These are phyloP conservation scores for Drechslerella stenobrocha DNA, from an alignment of 2,329 filamentous ascomycete genomes.

Conservation along the genomic window DNA sequence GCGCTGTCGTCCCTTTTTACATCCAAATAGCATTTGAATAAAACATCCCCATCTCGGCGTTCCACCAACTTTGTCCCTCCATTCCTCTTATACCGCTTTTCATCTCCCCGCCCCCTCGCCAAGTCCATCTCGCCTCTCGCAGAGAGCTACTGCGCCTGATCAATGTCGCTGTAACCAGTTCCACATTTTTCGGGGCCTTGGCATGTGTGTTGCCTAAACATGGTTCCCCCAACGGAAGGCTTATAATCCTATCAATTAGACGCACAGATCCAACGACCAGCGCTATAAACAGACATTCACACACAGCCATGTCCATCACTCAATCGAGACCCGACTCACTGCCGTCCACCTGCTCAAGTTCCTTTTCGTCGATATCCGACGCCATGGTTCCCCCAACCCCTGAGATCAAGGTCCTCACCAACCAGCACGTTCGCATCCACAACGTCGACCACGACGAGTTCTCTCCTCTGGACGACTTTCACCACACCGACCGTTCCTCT, in stretches of 20 bases:
- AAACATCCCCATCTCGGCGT: conserved; percentile 23
- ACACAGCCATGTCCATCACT: conserved; percentile 29
- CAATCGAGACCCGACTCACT: conserved; percentile 31
- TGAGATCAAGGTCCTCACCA: conserved; percentile 39
- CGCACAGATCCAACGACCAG: not conserved
- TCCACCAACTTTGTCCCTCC: conserved; percentile 45
- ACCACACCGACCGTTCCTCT: conserved; percentile 18
- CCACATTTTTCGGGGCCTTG: conserved; percentile 44
- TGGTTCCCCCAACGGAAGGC: not conserved
- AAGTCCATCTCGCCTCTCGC: conserved; percentile 47
- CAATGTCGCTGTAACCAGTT: conserved; percentile 46
- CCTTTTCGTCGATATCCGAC: conserved; percentile 46
- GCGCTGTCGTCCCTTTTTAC: no score
- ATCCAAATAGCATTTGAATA: not conserved
- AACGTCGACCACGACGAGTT: conserved; percentile 38
- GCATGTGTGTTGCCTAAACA: conserved; percentile 39
- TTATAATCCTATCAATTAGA: no score
- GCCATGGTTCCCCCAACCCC: conserved; percentile 45
- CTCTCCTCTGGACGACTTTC: conserved; percentile 40
- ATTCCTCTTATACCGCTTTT: conserved; percentile 25
- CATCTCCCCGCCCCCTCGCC: conserved; percentile 35
- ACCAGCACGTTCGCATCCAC: conserved; percentile 34
- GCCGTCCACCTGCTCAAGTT: conserved; percentile 46
- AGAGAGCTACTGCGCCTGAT: conserved; percentile 21
- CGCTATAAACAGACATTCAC: not conserved